phyloP scores from a whole-genome alignment of 805 yeast species.

The Teunomyces pallodes region DNA sequence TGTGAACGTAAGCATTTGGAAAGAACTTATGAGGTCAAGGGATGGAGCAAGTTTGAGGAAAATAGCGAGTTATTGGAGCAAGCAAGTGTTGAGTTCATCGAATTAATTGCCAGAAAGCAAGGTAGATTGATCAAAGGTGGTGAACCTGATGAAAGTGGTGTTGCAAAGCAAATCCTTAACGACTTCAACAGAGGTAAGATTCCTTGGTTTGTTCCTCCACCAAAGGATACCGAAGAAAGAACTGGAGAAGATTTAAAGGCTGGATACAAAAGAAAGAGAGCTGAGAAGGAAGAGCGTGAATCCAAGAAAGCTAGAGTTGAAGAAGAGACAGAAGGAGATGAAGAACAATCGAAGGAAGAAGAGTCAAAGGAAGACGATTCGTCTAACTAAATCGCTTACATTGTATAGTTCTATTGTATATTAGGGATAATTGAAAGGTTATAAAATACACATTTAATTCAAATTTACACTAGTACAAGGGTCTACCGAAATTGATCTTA shows the following conservation, averaged over 20 bases:
- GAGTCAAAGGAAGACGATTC: constrained; percentile 28
- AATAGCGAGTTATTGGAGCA: constrained; percentile 45
- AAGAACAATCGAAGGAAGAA: constrained; percentile 14
- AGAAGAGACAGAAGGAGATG: constrained; percentile 18
- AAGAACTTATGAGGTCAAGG: constrained; percentile 90
- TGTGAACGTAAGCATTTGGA: constrained; percentile 89
- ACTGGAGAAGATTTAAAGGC: constrained; percentile 59
- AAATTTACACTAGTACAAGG: constrained; percentile 1
- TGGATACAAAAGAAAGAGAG: constrained; percentile 50
- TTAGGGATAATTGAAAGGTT: constrained; percentile 4
- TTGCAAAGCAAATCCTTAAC: constrained; percentile 83
- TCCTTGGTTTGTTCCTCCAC: constrained; percentile 91
- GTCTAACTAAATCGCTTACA: constrained; percentile 15
- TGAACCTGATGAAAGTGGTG: constrained; percentile 94
- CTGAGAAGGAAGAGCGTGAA: constrained; percentile 42
- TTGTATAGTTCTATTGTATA: constrained; percentile 4
- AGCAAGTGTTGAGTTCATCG: constrained; percentile 68
- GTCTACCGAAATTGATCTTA: constrained; percentile 33
- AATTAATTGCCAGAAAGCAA: constrained; percentile 85
- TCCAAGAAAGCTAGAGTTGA: constrained; percentile 22
- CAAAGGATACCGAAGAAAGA: constrained; percentile 71
- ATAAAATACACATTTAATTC: constrained; percentile 2
- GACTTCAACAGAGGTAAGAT: constrained; percentile 97
- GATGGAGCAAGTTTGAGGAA: constrained; percentile 63
- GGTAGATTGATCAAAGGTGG: constrained; percentile 96